Percentiles rank a stretch among this genome's conserved stretches.
phyloP scores from a whole-genome alignment of 176 grass and related monocot genomes.

The Triticum monococcum region DNA sequence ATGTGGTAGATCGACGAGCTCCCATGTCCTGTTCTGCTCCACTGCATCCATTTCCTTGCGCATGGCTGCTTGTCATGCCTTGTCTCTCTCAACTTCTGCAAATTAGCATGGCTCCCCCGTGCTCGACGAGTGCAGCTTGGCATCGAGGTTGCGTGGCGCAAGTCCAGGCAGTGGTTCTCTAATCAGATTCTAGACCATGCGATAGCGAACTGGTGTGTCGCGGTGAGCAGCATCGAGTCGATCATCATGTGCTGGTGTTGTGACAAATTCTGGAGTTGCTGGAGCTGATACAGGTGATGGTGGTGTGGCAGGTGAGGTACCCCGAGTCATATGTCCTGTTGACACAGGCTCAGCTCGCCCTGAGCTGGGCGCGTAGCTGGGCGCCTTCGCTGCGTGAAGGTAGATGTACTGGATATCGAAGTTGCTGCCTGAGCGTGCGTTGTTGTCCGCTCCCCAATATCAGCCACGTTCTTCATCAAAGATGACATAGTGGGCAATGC shows the following conservation, averaged over 20 bases:
- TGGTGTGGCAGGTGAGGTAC: no score
- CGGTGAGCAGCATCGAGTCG: neutral
- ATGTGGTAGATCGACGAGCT: neutral
- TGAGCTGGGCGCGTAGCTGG: neutral
- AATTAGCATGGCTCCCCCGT: no score
- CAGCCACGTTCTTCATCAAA: neutral
- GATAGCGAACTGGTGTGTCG: neutral
- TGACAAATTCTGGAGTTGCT: neutral
- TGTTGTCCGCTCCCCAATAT: neutral
- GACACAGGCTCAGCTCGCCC: neutral
- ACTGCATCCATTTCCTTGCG: neutral
- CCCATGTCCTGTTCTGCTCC: neutral
- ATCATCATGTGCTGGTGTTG: neutral
- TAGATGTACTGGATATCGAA: neutral
- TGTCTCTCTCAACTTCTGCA: no score
- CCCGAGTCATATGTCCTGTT: neutral
- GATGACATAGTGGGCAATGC: neutral
- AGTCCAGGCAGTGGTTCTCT: neutral
- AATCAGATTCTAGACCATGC: neutral
- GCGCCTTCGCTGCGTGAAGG: neutral
- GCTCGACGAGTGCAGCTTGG: no score
- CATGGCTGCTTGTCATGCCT: neutral
- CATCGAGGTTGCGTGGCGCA: neutral
- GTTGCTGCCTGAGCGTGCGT: neutral
- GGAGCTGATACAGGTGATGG: no score